These are phyloP conservation scores for Grigorovia jiainica DNA, from an alignment of 805 yeast genomes.

Conservation along the genomic window DNA sequence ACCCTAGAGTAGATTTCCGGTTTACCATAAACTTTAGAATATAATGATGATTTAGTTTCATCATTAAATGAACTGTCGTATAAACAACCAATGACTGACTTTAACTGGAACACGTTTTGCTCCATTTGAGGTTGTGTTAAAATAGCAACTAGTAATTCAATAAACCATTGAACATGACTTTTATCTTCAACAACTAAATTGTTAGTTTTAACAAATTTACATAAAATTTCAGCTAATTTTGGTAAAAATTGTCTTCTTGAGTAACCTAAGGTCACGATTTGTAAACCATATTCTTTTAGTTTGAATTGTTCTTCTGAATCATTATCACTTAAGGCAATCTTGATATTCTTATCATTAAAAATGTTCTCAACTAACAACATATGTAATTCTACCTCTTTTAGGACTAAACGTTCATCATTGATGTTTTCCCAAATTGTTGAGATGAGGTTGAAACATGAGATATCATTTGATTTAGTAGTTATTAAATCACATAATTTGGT, in stretches of 20 bases:
- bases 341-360: conserved; percentile 35
- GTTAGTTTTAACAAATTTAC: conserved; percentile 31
- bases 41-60: conserved; percentile 19
- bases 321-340: conserved; percentile 28
- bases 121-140: conserved; percentile 44
- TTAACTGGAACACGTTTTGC: conserved; percentile 49
- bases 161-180: background rate
- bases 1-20: conserved; percentile 49
- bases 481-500: conserved; percentile 12
- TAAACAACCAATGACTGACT: conserved; percentile 42
- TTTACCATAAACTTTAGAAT: conserved; percentile 43
- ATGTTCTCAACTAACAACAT: conserved; percentile 42
- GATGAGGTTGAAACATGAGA: conserved; percentile 28
- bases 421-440: conserved; percentile 49
- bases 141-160: conserved; percentile 32
- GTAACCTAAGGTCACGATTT: conserved; percentile 39
- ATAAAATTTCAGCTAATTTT: conserved; percentile 39
- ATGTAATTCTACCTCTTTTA: conserved; percentile 60
- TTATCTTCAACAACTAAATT: background rate
- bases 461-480: background rate
- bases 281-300: conserved; percentile 24
- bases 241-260: conserved; percentile 69
- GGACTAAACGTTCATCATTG: conserved; percentile 47
- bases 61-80: conserved; percentile 36
- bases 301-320: conserved; percentile 10